These are phyloP conservation scores for Dittrichia graveolens DNA, from an alignment of 129 eudicot species.

Conservation along the genomic window DNA sequence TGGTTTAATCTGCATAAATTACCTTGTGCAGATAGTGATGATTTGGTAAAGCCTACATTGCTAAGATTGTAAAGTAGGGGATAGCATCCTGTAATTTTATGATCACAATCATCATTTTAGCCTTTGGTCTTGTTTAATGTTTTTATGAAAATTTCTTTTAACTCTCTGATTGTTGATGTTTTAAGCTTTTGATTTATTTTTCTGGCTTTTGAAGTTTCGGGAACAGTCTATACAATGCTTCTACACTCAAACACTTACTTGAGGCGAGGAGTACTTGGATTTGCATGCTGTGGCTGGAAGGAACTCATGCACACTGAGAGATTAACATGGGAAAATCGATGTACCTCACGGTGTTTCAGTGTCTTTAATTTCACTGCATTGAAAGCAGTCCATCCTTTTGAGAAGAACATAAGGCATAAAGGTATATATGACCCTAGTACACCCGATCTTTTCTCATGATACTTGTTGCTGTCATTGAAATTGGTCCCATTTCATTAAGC, in stretches of 20 bases:
- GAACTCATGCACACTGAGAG: conserved; percentile 32
- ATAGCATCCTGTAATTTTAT: not conserved
- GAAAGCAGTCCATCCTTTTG: conserved; percentile 38
- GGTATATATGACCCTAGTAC: conserved; percentile 37
- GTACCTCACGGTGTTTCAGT: conserved; percentile 33
- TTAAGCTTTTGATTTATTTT: not conserved
- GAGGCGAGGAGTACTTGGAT: conserved; percentile 47
- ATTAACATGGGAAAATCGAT: conserved; percentile 33
- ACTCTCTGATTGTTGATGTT: not conserved
- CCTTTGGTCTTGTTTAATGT: not conserved
- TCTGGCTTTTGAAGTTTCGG: conserved; percentile 32
- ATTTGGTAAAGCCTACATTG: not conserved
- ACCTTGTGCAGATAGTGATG: conserved; percentile 5
- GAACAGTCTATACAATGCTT: conserved; percentile 43
- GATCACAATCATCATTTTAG: not conserved
- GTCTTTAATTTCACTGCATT: conserved; percentile 36
- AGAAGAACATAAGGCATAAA: conserved; percentile 30
- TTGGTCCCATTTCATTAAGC: too few species aligned
- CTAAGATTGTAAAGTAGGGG: not conserved
- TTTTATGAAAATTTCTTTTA: not conserved
- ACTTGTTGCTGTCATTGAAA: not conserved
- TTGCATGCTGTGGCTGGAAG: conserved; percentile 35
- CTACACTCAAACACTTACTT: conserved; percentile 35
- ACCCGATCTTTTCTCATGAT: not conserved
- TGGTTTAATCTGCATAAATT: not conserved